Evolutionary conservation across 495 filamentous ascomycete genomes (phyloP).

Genomic region (Evernia prunastri): DNA sequence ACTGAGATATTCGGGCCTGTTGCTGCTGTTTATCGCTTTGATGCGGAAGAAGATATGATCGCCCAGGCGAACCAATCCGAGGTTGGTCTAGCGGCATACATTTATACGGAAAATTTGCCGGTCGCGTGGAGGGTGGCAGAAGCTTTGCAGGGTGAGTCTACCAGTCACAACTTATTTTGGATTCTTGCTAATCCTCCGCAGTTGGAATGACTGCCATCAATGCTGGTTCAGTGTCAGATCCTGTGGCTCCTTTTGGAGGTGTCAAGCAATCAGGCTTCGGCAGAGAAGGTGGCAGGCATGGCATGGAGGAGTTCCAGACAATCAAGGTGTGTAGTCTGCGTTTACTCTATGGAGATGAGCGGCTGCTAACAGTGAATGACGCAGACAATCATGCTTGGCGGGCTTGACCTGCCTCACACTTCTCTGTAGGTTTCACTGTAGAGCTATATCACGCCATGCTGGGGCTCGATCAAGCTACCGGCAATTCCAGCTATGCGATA

Average conservation of each 20-base stretch:
- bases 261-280: constrained; percentile 53
- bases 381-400: background rate
- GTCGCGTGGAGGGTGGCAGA: constrained; percentile 23
- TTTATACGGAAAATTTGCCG: constrained; percentile 29
- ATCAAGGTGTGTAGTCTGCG: constrained; percentile 30
- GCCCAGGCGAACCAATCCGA: constrained; percentile 28
- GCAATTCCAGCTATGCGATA: background rate
- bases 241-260: constrained; percentile 45
- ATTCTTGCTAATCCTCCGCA: background rate
- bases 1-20: constrained; percentile 36
- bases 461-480: background rate
- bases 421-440: background rate
- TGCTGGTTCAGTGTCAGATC: constrained; percentile 31
- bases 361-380: background rate
- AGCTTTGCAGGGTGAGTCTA: background rate
- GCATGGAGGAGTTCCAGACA: constrained; percentile 44
- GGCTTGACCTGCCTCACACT: background rate
- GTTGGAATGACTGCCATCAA: constrained; percentile 24
- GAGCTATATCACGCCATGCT: background rate
- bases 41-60: constrained; percentile 31
- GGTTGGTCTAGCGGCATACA: constrained; percentile 33
- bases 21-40: constrained; percentile 27
- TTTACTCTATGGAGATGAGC: background rate
- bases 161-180: background rate
- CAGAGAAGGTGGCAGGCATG: constrained; percentile 45